Percentiles rank a stretch among this genome's conserved stretches.
Conservation (phyloP, 2,329 filamentous ascomycete genomes). For the Leptographium radiaticola region DNA sequence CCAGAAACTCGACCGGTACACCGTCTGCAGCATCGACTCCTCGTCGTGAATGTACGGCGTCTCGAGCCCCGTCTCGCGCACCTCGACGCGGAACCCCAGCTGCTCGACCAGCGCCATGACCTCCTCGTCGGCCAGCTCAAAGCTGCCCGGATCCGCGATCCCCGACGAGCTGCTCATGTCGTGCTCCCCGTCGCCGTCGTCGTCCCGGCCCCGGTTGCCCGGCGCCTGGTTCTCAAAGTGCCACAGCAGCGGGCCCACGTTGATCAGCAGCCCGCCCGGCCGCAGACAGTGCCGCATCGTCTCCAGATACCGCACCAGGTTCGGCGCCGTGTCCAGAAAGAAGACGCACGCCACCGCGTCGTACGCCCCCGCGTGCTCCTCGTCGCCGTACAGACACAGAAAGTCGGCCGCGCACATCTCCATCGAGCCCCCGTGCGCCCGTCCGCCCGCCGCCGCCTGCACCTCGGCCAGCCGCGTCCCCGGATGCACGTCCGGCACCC, state of each 20-base stretch:
- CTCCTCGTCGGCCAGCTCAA: constrained; percentile 85
- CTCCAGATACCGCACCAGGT: constrained; percentile 80
- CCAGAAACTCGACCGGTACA: constrained; percentile 75
- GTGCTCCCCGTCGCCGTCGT: constrained; percentile 36
- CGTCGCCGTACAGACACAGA: constrained; percentile 64
- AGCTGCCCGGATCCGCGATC: constrained; percentile 78
- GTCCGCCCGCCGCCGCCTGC: constrained; percentile 9
- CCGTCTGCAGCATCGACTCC: constrained; percentile 73
- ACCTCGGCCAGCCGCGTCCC: constrained; percentile 34
- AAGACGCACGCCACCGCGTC: constrained; percentile 84
- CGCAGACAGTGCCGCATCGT: constrained; percentile 67
- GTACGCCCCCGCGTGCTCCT: constrained; percentile 48
- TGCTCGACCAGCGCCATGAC: constrained; percentile 61
- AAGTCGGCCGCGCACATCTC: constrained; percentile 92
- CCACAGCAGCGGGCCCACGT: constrained; percentile 85
- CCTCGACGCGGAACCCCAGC: constrained; percentile 65
- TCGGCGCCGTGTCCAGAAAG: constrained; percentile 94
- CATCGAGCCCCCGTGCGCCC: constrained; percentile 49
- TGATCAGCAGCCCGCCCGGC: constrained; percentile 70
- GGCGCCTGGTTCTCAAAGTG: constrained; percentile 74
- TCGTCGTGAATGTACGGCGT: constrained; percentile 81
- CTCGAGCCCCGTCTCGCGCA: constrained; percentile 42
- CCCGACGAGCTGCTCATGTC: constrained; percentile 42
- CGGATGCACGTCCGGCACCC: constrained; percentile 71
- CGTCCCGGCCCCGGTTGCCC: constrained; percentile 39